Base-by-base conservation (phyloP, 345 rosid species). In the Excoecaria agallocha region DNA sequence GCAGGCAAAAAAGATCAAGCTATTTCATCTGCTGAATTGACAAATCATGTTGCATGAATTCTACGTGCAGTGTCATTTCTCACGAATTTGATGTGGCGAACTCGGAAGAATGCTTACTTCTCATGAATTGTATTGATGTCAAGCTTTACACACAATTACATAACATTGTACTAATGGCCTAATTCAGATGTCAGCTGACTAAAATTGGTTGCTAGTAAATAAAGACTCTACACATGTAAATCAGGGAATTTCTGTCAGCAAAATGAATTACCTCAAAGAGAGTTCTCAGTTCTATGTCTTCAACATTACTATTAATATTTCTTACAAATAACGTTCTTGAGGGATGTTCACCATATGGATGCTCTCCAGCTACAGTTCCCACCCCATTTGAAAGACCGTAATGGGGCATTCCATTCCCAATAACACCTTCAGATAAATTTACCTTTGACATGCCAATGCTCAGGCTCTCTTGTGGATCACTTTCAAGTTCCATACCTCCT, bases 311-410 rank as follows among this genome's bases (percentile, higher is more conserved):
- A 57, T 91, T 89, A 52, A 91, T 90, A 74, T 90, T 90, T 52
- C 93, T 81, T 76, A 90, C 96, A 83, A 90, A 90, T 60, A 90
- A 74, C 22, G 96, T 90, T 82, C 96, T 87, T 8, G 93, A 90
- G 62, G 96, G 96, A 81, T 89, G 96, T 82, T 89, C 96, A 2
- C 93, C 96, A 69, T 82, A 86, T 2, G 96, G 96, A 80, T 90
- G 93, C 55, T 90, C 96, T 19, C 93, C 91, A 75, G 87, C 87
- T n/a, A 91, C 74, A 37, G 89, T 75, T 76, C 91, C 93, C 66
- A 50, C 84, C 68, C 88, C 88, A 78, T 86, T 90, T 61, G 86
- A 58, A 78, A 89, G 78, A 68, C 76, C 58, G 61, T 78, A 88
- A 5, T 75, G 92, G 22, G 84, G 76, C 60, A 82, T 39, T 12